Evolutionary conservation across 352 stramenopile genomes (phyloP).

Genomic region (Phytopythium helicoides): DNA sequence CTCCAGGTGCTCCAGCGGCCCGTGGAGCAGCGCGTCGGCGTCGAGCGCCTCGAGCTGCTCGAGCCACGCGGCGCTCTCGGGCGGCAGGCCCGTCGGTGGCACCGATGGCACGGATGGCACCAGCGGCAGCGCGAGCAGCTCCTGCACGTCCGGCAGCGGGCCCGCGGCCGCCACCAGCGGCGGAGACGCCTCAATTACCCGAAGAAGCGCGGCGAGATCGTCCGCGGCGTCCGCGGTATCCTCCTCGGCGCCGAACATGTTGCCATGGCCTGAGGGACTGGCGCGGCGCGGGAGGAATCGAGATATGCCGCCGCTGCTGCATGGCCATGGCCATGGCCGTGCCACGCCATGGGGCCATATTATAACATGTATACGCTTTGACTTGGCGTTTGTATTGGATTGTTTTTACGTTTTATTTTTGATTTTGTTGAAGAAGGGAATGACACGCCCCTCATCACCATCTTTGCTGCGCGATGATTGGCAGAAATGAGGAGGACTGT

Average conservation of each 20-base stretch:
- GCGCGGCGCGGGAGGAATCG: neutral
- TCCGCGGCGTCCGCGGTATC: slow-evolving; percentile 2
- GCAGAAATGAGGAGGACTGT: too few relatives aligned
- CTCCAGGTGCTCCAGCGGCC: neutral
- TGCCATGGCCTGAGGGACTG: slow-evolving; percentile 1
- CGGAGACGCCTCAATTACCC: slow-evolving; percentile 10
- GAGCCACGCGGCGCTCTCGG: too few relatives aligned
- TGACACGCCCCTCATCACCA: too few relatives aligned
- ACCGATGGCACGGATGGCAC: too few relatives aligned
- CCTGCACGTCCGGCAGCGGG: neutral
- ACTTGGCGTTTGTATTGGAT: too few relatives aligned
- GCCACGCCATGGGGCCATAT: neutral
- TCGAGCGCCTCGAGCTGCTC: too few relatives aligned
- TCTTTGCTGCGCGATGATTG: too few relatives aligned
- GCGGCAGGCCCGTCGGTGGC: too few relatives aligned
- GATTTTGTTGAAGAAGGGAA: neutral
- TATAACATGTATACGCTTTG: too few relatives aligned
- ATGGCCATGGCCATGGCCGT: neutral
- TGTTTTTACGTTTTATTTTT: too few relatives aligned
- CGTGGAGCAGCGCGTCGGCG: too few relatives aligned
- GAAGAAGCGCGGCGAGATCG: slow-evolving; percentile 1
- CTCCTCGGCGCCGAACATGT: slow-evolving; percentile 4
- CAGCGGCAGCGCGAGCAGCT: too few relatives aligned
- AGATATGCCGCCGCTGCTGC: neutral
- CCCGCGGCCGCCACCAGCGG: slow-evolving; percentile 3